Evolutionary conservation across 1,139 yeast genomes (phyloP).

Genomic region (Geotrichum restrictum): DNA sequence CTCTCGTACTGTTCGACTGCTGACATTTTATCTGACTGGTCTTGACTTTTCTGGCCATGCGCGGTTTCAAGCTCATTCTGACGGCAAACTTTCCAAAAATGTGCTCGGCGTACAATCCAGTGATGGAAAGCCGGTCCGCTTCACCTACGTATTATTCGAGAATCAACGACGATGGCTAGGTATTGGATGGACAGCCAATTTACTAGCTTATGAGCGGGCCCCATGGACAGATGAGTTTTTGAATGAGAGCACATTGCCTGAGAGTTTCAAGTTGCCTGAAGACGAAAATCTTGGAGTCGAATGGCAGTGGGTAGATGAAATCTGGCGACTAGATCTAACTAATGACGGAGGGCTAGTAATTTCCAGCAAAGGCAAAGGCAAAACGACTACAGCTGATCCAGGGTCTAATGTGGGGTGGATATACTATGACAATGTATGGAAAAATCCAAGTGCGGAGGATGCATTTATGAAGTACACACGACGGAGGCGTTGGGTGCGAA

Average conservation of each 20-base stretch:
- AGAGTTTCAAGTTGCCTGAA: conserved; percentile 74
- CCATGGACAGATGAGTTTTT: conserved; percentile 97
- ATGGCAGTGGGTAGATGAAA: conserved; percentile 93
- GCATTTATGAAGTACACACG: conserved; percentile 87
- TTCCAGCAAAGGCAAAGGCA: conserved; percentile 57
- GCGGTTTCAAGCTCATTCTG: conserved; percentile 26
- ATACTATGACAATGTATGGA: conserved; percentile 91
- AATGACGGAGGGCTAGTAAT: conserved; percentile 60
- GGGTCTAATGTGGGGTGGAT: conserved; percentile 77
- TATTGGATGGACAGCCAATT: conserved; percentile 93
- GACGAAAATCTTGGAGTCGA: conserved; percentile 52
- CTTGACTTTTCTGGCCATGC: conserved; percentile 64
- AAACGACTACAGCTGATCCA: conserved; percentile 58
- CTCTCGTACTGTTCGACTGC: conserved; percentile 62
- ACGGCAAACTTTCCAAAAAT: conserved; percentile 10
- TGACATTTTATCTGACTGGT: conserved; percentile 81
- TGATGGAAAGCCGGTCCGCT: conserved; percentile 66
- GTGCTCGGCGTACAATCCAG: conserved; percentile 51
- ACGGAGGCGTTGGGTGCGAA: conserved; percentile 91
- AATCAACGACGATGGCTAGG: conserved; percentile 97
- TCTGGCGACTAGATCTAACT: conserved; percentile 86
- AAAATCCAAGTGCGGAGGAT: conserved; percentile 82
- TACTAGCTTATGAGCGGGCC: conserved; percentile 86
- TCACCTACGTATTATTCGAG: conserved; percentile 90
- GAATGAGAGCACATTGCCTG: conserved; percentile 77